Percentiles rank a stretch among this genome's conserved stretches.
These are phyloP conservation scores for Mycosphaerella sp. DNA, from an alignment of 2,329 filamentous ascomycete species.

Conservation along the genomic window DNA sequence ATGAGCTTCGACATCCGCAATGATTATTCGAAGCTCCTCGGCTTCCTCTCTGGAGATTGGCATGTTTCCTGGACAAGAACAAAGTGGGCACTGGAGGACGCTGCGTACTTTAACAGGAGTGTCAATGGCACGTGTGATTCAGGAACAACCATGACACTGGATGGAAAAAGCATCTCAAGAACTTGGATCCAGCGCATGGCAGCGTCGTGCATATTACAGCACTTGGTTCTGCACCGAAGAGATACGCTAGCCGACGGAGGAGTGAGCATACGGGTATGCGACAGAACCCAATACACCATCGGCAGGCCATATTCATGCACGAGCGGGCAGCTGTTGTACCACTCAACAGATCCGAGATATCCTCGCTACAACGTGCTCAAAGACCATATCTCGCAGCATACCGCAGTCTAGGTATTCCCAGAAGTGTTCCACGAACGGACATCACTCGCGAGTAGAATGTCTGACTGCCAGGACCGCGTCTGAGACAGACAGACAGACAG, in stretches of 20 bases:
- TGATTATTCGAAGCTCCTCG: conserved; percentile 6
- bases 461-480: too few relatives aligned
- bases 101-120: neutral
- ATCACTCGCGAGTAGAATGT: too few relatives aligned
- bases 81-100: neutral
- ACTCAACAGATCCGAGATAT: neutral
- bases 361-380: too few relatives aligned
- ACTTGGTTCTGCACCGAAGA: conserved; percentile 2
- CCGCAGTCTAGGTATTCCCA: too few relatives aligned
- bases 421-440: too few relatives aligned
- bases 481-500: too few relatives aligned
- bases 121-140: neutral
- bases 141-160: conserved; percentile 1
- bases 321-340: conserved; percentile 1
- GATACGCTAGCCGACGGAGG: conserved; percentile 4
- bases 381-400: too few relatives aligned
- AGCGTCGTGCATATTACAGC: conserved; percentile 1
- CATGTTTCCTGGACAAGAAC: neutral
- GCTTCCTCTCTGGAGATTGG: conserved; percentile 8
- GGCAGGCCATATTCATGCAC: neutral
- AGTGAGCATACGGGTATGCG: conserved; percentile 6
- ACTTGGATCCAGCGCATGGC: conserved; percentile 4
- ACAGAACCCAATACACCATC: neutral
- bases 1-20: neutral
- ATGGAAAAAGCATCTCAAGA: conserved; percentile 4